Conservation (phyloP, 257 asterid genomes). For the Solanum megistacrolobum region DNA sequence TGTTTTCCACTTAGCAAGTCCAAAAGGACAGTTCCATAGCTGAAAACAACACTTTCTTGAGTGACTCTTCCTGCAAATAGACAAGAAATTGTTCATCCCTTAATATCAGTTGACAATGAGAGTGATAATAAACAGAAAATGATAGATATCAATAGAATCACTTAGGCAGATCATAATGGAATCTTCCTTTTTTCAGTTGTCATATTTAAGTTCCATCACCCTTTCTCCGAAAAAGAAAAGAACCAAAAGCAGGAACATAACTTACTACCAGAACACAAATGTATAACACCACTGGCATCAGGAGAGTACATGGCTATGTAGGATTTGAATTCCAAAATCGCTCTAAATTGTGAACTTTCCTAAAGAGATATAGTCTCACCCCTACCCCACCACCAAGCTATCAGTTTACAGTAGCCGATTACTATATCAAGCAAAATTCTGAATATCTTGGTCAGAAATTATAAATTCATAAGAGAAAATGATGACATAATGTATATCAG, state of each 20-base stretch:
- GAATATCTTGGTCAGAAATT: background rate
- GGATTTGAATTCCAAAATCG: background rate
- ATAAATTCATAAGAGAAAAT: background rate
- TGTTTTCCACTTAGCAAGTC: constrained; percentile 99
- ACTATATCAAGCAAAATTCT: background rate
- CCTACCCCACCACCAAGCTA: background rate
- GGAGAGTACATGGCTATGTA: background rate
- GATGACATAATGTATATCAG: background rate
- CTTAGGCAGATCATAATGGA: background rate
- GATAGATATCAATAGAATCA: background rate
- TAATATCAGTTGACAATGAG: constrained; percentile 1
- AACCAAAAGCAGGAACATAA: background rate
- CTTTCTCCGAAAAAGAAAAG: background rate
- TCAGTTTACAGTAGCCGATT: background rate
- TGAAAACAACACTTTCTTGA: constrained; percentile 93
- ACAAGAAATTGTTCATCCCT: background rate
- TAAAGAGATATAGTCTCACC: background rate
- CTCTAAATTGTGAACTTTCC: background rate
- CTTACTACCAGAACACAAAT: background rate
- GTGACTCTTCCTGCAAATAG: constrained; percentile 86
- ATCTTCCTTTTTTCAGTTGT: background rate
- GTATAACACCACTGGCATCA: background rate
- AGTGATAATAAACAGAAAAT: background rate
- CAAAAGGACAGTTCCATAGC: constrained; percentile 97
- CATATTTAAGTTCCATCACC: background rate